Percentiles rank a stretch among this genome's conserved stretches.
Evolutionary conservation across 768 basidiomycete genomes (phyloP).

Genomic region (Calocera cornea): DNA sequence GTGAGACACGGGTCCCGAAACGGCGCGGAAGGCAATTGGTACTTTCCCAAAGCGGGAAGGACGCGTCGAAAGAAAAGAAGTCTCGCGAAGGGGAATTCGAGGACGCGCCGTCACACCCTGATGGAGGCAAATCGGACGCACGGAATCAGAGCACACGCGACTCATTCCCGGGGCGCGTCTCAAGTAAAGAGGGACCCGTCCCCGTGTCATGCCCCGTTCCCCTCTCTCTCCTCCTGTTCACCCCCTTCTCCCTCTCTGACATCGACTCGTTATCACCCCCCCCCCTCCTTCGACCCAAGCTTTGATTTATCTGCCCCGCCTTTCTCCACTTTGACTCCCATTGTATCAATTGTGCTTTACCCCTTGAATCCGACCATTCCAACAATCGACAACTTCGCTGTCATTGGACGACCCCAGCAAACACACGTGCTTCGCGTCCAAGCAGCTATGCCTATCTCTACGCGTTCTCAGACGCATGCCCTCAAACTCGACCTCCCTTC

Average conservation of each 20-base stretch:
- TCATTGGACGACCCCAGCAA: neutral
- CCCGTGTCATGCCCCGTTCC: constrained; percentile 1
- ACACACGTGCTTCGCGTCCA: constrained; percentile 1
- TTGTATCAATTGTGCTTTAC: constrained; percentile 6
- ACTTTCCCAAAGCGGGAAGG: neutral
- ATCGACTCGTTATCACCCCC: neutral
- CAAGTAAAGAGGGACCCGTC: neutral
- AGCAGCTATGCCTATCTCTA: constrained; percentile 1
- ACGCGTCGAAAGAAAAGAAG: constrained; percentile 5
- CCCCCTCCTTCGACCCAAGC: neutral
- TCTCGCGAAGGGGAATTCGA: neutral
- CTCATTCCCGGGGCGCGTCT: constrained; percentile 6
- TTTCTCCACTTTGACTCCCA: neutral
- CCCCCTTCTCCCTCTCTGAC: neutral
- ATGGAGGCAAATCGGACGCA: neutral
- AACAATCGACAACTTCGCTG: neutral
- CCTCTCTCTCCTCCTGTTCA: neutral
- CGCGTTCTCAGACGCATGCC: constrained; percentile 4
- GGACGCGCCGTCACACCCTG: neutral
- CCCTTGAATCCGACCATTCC: neutral
- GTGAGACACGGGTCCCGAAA: neutral
- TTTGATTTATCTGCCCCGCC: neutral
- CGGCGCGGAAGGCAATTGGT: neutral
- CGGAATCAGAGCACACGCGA: constrained; percentile 4
- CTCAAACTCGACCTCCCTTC: neutral